phyloP scores from a whole-genome alignment of 2,329 filamentous ascomycete genomes.

The Emergomyces orientalis region DNA sequence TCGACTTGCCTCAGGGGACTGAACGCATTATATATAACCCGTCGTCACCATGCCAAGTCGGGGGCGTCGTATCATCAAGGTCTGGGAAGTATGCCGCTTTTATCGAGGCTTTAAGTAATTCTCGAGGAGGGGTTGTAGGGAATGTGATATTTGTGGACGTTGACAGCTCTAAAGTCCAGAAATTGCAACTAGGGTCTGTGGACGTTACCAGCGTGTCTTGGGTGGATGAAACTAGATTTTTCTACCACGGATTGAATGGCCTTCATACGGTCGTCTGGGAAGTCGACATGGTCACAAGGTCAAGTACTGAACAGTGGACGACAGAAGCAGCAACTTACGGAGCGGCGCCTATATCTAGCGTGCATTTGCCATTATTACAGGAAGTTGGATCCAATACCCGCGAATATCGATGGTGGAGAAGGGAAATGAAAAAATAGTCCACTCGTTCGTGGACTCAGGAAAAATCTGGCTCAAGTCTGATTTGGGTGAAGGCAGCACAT shows the following conservation, averaged over 20 bases:
- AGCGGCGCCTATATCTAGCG: background rate
- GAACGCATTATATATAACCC: background rate
- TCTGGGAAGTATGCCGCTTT: background rate
- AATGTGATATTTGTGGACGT: background rate
- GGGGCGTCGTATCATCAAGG: background rate
- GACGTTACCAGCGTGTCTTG: background rate
- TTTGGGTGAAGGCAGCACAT: background rate
- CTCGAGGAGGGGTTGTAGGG: background rate
- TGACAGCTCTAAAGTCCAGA: background rate
- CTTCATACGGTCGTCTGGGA: background rate
- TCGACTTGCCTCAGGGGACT: background rate
- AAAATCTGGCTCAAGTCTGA: conserved; percentile 1
- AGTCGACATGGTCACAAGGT: background rate
- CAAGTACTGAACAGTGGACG: background rate
- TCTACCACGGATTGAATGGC: background rate
- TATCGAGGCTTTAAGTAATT: background rate
- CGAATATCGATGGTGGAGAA: background rate
- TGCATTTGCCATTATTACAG: background rate
- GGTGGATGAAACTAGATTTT: background rate
- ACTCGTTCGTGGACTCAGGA: background rate
- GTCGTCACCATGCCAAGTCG: background rate
- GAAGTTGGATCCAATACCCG: background rate
- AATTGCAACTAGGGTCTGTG: background rate
- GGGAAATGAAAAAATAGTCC: background rate
- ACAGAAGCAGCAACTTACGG: background rate